phyloP scores from a whole-genome alignment of 2,329 filamentous ascomycete species.

The Diaporthe vexans region DNA sequence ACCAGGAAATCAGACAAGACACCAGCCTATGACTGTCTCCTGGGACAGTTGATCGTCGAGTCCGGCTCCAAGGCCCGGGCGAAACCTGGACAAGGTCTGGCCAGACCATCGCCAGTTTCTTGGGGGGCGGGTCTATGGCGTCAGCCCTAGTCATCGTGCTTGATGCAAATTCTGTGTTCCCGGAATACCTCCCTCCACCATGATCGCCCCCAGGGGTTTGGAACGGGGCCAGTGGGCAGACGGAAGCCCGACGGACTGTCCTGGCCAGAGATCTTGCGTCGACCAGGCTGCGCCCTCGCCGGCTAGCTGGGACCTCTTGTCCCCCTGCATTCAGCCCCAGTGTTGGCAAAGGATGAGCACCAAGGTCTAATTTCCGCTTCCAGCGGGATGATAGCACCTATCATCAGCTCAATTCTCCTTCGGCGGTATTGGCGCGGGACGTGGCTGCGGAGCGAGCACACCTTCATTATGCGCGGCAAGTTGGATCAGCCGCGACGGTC shows the following conservation, averaged over 20 bases:
- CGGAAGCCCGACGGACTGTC: background rate
- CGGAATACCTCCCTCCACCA: conserved; percentile 13
- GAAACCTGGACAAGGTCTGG: background rate
- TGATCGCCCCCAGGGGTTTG: conserved; percentile 21
- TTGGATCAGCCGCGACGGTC: conserved; percentile 29
- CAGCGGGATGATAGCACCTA: conserved; percentile 7
- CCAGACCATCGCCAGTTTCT: conserved; percentile 21
- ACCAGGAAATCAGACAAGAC: background rate
- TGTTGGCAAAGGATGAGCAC: conserved; percentile 18
- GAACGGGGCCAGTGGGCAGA: conserved; percentile 1
- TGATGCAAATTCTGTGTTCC: conserved; percentile 10
- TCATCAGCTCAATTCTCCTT: conserved; percentile 4
- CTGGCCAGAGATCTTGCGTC: background rate
- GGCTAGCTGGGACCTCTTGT: background rate
- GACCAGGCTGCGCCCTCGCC: conserved; percentile 22
- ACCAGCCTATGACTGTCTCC: background rate
- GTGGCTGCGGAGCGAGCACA: conserved; percentile 19
- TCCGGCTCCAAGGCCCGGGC: conserved; percentile 15
- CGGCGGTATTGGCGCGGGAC: conserved; percentile 17
- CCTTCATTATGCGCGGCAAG: conserved; percentile 9
- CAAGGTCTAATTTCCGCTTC: conserved; percentile 13
- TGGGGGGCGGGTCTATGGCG: conserved; percentile 18
- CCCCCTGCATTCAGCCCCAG: conserved; percentile 27
- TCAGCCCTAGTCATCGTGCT: conserved; percentile 23
- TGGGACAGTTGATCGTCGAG: conserved; percentile 4